A percentile compares a stretch with the other conserved stretches of the same genome.
Conservation (phyloP, 371 early-diverging fungal genomes). For the Mucor saturninus region DNA sequence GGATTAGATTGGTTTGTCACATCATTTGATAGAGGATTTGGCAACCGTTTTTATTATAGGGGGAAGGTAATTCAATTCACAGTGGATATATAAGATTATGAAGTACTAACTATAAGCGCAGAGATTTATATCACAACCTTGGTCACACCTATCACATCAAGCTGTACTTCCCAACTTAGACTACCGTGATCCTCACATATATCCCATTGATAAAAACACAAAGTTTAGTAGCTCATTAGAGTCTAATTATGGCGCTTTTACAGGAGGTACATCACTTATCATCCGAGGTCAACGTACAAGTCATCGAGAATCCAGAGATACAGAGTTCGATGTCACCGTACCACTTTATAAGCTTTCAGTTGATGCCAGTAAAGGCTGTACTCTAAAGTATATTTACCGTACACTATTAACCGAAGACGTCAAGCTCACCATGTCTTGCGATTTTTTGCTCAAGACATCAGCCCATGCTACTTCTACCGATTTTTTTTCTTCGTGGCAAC, state of each 20-base stretch:
- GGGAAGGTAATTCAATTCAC: constrained; percentile 40
- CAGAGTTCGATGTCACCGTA: constrained; percentile 17
- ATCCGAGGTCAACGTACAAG: constrained; percentile 13
- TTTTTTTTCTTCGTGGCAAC: background rate
- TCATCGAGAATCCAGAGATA: constrained; percentile 16
- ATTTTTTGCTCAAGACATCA: constrained; percentile 9
- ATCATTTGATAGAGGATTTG: constrained; percentile 63
- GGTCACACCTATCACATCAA: constrained; percentile 65
- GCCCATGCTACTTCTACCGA: background rate
- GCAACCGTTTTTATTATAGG: constrained; percentile 42
- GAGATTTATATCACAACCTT: constrained; percentile 45
- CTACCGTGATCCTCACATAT: constrained; percentile 11
- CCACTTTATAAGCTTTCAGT: constrained; percentile 23
- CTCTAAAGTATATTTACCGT: constrained; percentile 11
- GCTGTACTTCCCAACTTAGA: constrained; percentile 50
- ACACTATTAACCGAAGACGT: constrained; percentile 10
- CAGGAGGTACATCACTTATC: constrained; percentile 22
- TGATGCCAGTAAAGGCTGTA: constrained; percentile 19
- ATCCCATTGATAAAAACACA: constrained; percentile 6
- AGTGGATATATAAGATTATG: background rate
- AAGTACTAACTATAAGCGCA: constrained; percentile 9
- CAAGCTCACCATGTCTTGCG: constrained; percentile 11
- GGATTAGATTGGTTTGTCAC: constrained; percentile 53
- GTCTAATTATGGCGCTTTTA: constrained; percentile 15
- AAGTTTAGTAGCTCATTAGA: constrained; percentile 13